Evolutionary conservation across 441 rosid genomes (phyloP), one percentile per base, ranked within the genome.

Genomic region (Erodium trifolium): DNA sequence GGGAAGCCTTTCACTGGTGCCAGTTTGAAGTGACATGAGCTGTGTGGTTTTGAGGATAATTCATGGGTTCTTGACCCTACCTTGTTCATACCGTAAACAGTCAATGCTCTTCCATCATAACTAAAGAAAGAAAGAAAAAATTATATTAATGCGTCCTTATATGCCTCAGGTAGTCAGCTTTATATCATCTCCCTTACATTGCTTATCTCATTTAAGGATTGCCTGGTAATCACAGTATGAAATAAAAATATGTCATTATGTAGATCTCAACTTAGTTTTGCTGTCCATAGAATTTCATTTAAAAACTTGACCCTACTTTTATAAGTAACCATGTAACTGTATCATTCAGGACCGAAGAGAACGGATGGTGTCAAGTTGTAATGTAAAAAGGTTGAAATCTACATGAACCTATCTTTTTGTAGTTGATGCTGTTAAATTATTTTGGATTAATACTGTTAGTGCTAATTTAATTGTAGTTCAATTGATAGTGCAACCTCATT

Each of bases 311-410:
- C 57, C 57, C 57, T 51, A 51, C 17, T 51, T 51, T 4, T 51
- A 51, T 5, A n/a, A n/a, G 17, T 51, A 51, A 51, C 57, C 17
- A 41, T 51, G 57, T 11, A n/a, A 51, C 17, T 51, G 17, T n/a
- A 45, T 4, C 1, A 51, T n/a, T 13, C 13, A 2, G 57, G 17
- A 51, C 6, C 53, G 5, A n/a, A 51, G 57, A 51, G 16, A 51
- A 51, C 13, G 17, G 57, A 51, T n/a, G 57, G 57, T n/a, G 51
- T 45, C 14, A 45, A 51, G 7, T n/a, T 51, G 57, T n/a, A 13
- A 51, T 51, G 57, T 51, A 51, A 13, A 51, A 51, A 13, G 57
- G 57, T n/a, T 51, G 17, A 51, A 51, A 51, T 51, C 57, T 51
- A 11, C 16, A n/a, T 51, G 57, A 16, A 51, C 13, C 57, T n/a